Base-by-base conservation (phyloP, 345 rosid species). In the Bretschneidera sinensis region DNA sequence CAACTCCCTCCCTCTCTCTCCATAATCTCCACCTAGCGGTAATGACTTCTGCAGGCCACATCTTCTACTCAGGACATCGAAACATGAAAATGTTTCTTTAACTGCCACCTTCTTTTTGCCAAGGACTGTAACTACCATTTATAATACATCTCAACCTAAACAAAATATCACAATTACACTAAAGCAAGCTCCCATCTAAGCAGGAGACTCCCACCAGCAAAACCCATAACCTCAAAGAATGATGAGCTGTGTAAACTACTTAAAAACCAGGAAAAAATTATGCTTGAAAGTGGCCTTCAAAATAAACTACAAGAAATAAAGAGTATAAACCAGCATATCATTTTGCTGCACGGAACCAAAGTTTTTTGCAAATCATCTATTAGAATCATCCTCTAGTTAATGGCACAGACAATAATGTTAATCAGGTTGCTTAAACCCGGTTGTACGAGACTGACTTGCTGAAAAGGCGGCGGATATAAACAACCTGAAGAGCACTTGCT, bases 381-480 rank as follows among this genome's bases (percentile, higher is more conserved):
- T 16, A 25, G 50, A 52, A 62, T 67, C 34, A 22, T 9, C 39
- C n/a, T 50, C 60, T 54, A 49, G 43, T 31, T 31, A 48, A 57
- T 60, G 24, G 43, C 58, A 54, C 57, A 45, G 19, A 23, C 24
- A 43, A 65, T 39, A 49, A 13, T 17, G 51, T 21, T 24, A 43
- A 55, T 9, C 43, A 43, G 43, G 10, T 39, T 39, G 51, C 62
- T 88, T 80, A 90, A 70, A 88, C 99, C 58, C 97, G 78, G 74
- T 82, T 88, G 82, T 88, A 94, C 33, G 86, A 92, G 51, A 88
- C 88, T 15, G 96, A 85, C 76, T 91, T 86, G 91, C 95, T 94
- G 76, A 94, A 94, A 73, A 94, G 99, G 65, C 77, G 92, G 21
- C 99, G 96, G 59, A 88, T 83, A 66, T 85, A 90, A 1, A 82